phyloP scores from a whole-genome alignment of 2,329 filamentous ascomycete species.

The Aspergillus felis region DNA sequence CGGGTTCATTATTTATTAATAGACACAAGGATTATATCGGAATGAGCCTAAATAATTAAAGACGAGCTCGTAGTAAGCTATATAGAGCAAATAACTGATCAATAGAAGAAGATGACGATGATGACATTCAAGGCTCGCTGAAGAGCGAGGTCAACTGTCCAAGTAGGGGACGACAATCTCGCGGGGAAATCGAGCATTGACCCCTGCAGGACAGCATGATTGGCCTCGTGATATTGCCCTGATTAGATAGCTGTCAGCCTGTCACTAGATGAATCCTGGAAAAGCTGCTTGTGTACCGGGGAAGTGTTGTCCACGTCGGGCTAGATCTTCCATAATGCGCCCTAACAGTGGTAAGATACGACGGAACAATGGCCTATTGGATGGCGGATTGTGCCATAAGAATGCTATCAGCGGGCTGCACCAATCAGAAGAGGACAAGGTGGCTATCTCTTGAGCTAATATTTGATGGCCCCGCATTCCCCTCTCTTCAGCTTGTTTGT shows the following conservation, averaged over 20 bases:
- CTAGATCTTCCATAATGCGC: not conserved
- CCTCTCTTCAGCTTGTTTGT: not conserved
- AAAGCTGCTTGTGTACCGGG: no score
- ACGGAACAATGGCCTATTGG: not conserved
- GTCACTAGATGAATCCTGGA: no score
- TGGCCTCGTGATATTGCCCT: not conserved
- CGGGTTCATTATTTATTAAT: slow-evolving; percentile 19
- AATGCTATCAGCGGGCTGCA: not conserved
- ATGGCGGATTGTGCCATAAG: not conserved
- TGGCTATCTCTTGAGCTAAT: not conserved
- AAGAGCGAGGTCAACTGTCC: not conserved
- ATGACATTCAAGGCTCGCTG: not conserved
- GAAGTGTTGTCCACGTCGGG: not conserved
- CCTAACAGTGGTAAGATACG: not conserved
- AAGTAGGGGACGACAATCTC: not conserved
- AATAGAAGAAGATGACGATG: not conserved
- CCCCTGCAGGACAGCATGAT: not conserved
- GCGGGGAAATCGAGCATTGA: not conserved
- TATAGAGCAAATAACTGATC: not conserved
- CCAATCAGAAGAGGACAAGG: not conserved
- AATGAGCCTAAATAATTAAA: not conserved
- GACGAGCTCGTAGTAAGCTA: not conserved
- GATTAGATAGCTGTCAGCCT: not conserved
- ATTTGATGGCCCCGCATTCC: not conserved
- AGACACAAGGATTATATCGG: not conserved